A percentile compares a stretch with the other conserved stretches of the same genome.
These are phyloP conservation scores for Trichophyton verrucosum DNA, from an alignment of 2,329 filamentous ascomycete genomes.

Conservation along the genomic window DNA sequence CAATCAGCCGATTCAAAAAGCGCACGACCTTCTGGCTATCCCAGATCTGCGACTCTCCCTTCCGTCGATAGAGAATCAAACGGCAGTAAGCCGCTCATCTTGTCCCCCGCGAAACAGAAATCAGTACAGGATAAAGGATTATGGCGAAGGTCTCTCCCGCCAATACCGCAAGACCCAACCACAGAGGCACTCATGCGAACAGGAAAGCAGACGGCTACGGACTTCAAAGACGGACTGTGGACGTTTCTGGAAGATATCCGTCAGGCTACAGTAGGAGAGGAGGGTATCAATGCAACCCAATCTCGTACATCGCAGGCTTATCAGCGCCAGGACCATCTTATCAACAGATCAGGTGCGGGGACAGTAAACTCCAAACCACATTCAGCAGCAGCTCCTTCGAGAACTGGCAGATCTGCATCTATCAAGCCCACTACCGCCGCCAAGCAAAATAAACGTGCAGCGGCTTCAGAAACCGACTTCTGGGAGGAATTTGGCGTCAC, in stretches of 20 bases:
- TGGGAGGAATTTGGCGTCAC: conserved; percentile 40
- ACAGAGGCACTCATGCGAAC: conserved; percentile 41
- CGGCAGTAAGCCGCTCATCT: conserved; percentile 14
- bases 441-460: conserved; percentile 30
- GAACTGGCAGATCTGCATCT: conserved; percentile 17
- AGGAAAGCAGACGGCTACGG: conserved; percentile 70
- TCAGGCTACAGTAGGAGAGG: conserved; percentile 91
- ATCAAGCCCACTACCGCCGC: conserved; percentile 22
- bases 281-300: conserved; percentile 54
- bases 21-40: conserved; percentile 21
- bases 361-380: conserved; percentile 24
- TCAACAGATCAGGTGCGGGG: conserved; percentile 21
- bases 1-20: conserved; percentile 13
- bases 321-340: conserved; percentile 12
- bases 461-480: conserved; percentile 35
- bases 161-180: conserved; percentile 27
- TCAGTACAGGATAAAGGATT: conserved; percentile 12
- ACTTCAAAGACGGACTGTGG: conserved; percentile 79
- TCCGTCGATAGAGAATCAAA: conserved; percentile 26
- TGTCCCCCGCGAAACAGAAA: conserved; percentile 26
- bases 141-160: conserved; percentile 32
- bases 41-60: conserved; percentile 31
- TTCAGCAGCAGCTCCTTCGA: conserved; percentile 16
- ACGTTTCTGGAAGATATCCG: conserved; percentile 92
- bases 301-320: conserved; percentile 24